These are phyloP conservation scores for Spatholobus suberectus DNA, from an alignment of 306 rosid genomes.

Conservation along the genomic window DNA sequence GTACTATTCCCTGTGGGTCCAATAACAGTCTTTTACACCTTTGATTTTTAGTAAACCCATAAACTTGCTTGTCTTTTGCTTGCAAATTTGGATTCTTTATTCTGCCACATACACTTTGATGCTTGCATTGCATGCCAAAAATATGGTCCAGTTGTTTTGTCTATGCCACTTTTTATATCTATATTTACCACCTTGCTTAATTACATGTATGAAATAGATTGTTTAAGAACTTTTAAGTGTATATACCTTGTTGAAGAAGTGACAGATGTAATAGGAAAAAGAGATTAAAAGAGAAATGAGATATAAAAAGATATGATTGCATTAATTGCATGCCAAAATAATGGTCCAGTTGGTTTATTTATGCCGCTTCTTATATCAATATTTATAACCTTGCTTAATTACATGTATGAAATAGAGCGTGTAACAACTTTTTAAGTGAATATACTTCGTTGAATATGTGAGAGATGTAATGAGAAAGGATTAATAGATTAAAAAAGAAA, in stretches of 20 bases:
- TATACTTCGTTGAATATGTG: too few relatives aligned
- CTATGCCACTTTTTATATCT: not conserved
- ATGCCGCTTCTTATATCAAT: too few relatives aligned
- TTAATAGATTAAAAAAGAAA: not conserved
- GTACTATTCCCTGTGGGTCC: conserved; percentile 47
- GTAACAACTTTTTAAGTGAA: too few relatives aligned
- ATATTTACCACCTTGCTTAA: not conserved
- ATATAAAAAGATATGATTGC: not conserved
- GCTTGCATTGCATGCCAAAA: conserved; percentile 51
- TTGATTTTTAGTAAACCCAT: conserved; percentile 34
- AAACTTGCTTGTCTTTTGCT: conserved; percentile 28
- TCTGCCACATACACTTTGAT: conserved; percentile 20
- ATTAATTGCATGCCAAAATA: too few relatives aligned
- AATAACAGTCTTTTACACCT: conserved; percentile 22
- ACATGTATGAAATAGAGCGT: too few relatives aligned
- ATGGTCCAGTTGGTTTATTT: too few relatives aligned
- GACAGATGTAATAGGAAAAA: not conserved
- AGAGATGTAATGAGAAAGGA: not conserved
- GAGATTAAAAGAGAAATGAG: not conserved
- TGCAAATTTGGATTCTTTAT: conserved; percentile 38
- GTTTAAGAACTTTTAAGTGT: not conserved
- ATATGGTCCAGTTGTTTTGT: not conserved
- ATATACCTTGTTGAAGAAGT: not conserved
- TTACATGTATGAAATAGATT: not conserved
- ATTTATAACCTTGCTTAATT: too few relatives aligned